Conservation (phyloP, 495 filamentous ascomycete genomes). For the Ascobolus immersus region DNA sequence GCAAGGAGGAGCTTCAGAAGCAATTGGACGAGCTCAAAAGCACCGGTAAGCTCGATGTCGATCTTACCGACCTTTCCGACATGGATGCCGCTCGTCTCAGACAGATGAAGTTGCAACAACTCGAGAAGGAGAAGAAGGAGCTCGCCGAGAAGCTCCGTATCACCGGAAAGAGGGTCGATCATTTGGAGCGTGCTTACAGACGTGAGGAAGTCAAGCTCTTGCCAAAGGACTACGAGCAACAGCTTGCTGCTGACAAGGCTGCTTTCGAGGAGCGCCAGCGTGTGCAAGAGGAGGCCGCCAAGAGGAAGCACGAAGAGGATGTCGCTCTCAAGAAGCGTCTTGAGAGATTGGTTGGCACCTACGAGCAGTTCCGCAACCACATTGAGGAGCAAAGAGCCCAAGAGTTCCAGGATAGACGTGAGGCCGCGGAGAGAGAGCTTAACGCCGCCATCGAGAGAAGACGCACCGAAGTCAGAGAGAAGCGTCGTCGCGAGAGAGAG, state of each 20-base stretch:
- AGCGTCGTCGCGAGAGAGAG: conserved; percentile 30
- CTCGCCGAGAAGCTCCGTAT: conserved; percentile 69
- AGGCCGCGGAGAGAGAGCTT: conserved; percentile 66
- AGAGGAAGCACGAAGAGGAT: conserved; percentile 70
- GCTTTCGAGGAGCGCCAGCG: conserved; percentile 55
- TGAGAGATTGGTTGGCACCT: conserved; percentile 48
- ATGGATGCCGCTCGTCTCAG: conserved; percentile 74
- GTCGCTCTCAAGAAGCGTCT: conserved; percentile 82
- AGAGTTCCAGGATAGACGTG: conserved; percentile 81
- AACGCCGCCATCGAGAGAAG: conserved; percentile 70
- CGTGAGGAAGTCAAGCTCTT: conserved; percentile 87
- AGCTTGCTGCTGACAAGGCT: conserved; percentile 54
- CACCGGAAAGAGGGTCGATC: conserved; percentile 87
- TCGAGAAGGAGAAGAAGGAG: conserved; percentile 93
- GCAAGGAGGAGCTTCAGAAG: conserved; percentile 80
- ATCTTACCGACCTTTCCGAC: conserved; percentile 46
- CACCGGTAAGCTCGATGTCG: conserved; percentile 35
- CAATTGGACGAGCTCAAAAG: conserved; percentile 81
- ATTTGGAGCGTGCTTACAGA: conserved; percentile 87
- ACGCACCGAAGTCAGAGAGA: conserved; percentile 42
- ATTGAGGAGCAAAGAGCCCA: conserved; percentile 68
- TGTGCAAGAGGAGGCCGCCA: conserved; percentile 50
- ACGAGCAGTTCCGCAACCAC: conserved; percentile 55
- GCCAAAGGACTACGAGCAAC: conserved; percentile 56
- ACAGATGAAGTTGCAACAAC: conserved; percentile 75